Evolutionary conservation across 306 rosid genomes (phyloP).

Genomic region (cucumber (Cucumis sativus)): Cucumber_9930_V3 NC_026661.2:11257001-11257500

Average conservation of each 20-base stretch:
- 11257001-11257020: conserved; percentile 39
- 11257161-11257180: neutral
- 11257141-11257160: conserved; percentile 23
- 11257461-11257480: conserved; percentile 8
- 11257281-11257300: neutral
- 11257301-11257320: neutral
- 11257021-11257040: conserved; percentile 25
- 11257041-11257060: conserved; percentile 26
- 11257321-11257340: conserved; percentile 2
- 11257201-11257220: conserved; percentile 33
- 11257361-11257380: conserved; percentile 11
- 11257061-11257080: conserved; percentile 59
- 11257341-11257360: conserved; percentile 5
- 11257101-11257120: conserved; percentile 60
- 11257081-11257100: conserved; percentile 56
- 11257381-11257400: conserved; percentile 8
- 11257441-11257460: neutral
- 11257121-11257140: conserved; percentile 75
- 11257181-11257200: conserved; percentile 46
- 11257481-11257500: conserved; percentile 3
- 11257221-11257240: conserved; percentile 10
- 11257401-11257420: neutral
- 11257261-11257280: neutral
- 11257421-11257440: neutral
- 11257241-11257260: neutral